A percentile compares a stretch with the other conserved stretches of the same genome.
These are phyloP conservation scores for Blastocystis sp. DNA, from an alignment of 352 stramenopile species.

Conservation along the genomic window DNA sequence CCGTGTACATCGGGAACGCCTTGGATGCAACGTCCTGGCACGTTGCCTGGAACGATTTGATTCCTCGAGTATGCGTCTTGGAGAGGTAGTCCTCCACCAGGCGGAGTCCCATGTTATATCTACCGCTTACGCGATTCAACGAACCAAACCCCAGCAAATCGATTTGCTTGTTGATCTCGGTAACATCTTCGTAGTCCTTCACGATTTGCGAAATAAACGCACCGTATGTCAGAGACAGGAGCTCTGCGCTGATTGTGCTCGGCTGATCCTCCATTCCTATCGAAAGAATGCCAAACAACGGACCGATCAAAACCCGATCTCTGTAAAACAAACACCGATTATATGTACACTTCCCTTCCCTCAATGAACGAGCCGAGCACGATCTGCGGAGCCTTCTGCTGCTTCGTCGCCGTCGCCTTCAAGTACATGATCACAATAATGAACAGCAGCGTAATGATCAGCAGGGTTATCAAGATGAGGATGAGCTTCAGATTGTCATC, in stretches of 20 bases:
- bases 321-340: conserved; percentile 6
- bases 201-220: conserved; percentile 92
- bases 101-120: conserved; percentile 92
- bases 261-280: conserved; percentile 74
- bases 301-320: neutral
- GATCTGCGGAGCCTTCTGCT: conserved; percentile 1
- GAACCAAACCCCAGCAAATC: conserved; percentile 74
- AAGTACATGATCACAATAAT: conserved; percentile 27
- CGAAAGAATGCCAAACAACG: neutral
- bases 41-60: conserved; percentile 83
- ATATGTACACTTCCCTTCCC: neutral
- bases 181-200: conserved; percentile 90
- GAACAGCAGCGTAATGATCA: conserved; percentile 27
- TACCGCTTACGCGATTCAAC: conserved; percentile 70
- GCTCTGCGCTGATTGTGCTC: conserved; percentile 92
- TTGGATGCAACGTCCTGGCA: conserved; percentile 90
- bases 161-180: conserved; percentile 89
- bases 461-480: neutral
- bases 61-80: conserved; percentile 76
- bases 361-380: conserved; percentile 19
- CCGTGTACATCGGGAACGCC: conserved; percentile 95
- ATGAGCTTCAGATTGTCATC: conserved; percentile 9
- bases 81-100: conserved; percentile 94
- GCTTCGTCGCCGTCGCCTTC: neutral
- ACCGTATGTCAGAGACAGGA: conserved; percentile 95